Percentiles rank a stretch among this genome's conserved stretches.
Conservation (phyloP, 768 basidiomycete species). For the Cystobasidium tubakii region DNA sequence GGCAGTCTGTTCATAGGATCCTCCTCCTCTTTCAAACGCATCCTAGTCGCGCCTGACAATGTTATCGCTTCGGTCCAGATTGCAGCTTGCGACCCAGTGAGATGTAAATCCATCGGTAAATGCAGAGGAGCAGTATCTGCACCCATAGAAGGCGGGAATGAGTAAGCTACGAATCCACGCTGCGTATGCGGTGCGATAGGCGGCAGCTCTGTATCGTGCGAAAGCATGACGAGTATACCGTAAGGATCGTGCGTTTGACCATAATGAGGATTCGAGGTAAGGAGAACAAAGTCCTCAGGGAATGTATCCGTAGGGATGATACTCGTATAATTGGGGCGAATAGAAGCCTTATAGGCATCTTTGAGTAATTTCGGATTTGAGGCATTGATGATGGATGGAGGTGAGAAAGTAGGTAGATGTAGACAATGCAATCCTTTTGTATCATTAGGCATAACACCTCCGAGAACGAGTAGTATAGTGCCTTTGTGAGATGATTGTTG, state of each 20-base stretch:
- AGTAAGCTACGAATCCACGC: constrained; percentile 52
- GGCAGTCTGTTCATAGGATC: constrained; percentile 18
- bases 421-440: constrained; percentile 63
- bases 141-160: constrained; percentile 61
- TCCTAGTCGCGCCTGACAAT: constrained; percentile 34
- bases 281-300: constrained; percentile 70
- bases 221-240: constrained; percentile 61
- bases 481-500: constrained; percentile 47
- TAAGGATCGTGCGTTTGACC: constrained; percentile 62
- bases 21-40: constrained; percentile 36
- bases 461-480: constrained; percentile 68
- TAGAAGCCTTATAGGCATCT: constrained; percentile 61
- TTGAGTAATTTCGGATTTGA: constrained; percentile 51
- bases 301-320: constrained; percentile 60
- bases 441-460: constrained; percentile 61
- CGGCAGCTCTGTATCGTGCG: constrained; percentile 50
- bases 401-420: constrained; percentile 56
- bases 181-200: constrained; percentile 46
- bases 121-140: constrained; percentile 39
- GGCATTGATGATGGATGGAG: constrained; percentile 40
- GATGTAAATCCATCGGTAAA: constrained; percentile 39
- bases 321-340: constrained; percentile 46
- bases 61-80: constrained; percentile 22
- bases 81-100: constrained; percentile 34
- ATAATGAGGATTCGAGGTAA: constrained; percentile 70